Base-by-base conservation (phyloP, 768 basidiomycete species). In the Xerocomellus amylosporus region DNA sequence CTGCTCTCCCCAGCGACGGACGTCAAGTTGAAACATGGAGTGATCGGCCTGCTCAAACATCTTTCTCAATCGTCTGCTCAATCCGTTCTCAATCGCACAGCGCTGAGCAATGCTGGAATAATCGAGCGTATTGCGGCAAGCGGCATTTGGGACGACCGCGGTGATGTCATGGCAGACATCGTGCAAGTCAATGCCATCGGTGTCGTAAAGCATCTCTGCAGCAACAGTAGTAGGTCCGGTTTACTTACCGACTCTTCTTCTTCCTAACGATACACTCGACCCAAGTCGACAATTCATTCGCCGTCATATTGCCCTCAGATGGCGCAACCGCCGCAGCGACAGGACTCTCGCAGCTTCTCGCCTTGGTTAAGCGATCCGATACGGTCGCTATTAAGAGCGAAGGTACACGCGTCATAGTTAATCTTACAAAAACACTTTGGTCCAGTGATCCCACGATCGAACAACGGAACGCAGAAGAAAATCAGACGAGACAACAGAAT, bases 111-210 rank as follows among this genome's bases (percentile, higher is more conserved):
- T 28, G 83, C 83, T 13, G 79, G 79, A 20, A 75, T 95, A 34
- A 75, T 96, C 38, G 80, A 81, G 39, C 71, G 75, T 19, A 77
- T 95, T 20, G 72, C 80, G 7, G 70, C 71, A 31, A 89, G 86
- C 49, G 81, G 81, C 5, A 78, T 90, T 17, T 96, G 85, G 84
- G 80, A 79, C 42, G 79, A 83, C 55, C 81, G 81, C 56, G 72
- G 80, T n/a, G 91, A 96, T 68, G 78, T 76, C 47, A 85, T 93
- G 78, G 86, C 88, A 7, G 88, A 93, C 51, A 80, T 90, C 22
- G 84, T 98, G 1, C 96, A 98, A 70, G 77, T 93, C 7, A 85
- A 85, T 45, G 91, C 90, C 0, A 88, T 98, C 47, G 93, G 93
- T 1, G 80, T 93, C 8, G 82, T 87, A 17, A 99, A 98, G 70